Base-by-base conservation (phyloP, 2,329 filamentous ascomycete genomes). In the Botryotinia narcissicola region DNA sequence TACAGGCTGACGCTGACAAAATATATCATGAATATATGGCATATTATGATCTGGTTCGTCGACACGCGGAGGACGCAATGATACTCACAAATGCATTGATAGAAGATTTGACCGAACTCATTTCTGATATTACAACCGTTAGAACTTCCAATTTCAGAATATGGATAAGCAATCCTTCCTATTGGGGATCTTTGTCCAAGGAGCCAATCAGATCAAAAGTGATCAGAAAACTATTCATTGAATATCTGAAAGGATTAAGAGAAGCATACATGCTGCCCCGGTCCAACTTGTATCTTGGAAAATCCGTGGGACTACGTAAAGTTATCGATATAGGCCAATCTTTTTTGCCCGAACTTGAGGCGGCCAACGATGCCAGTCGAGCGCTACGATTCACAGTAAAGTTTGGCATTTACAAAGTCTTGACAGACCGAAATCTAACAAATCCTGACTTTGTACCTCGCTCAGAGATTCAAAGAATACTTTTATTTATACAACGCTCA, bases 261-360 rank as follows among this genome's bases (percentile, higher is more conserved):
- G 42, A 32, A 46, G 62, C 29, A 64, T 64, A 32, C 6, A 35
- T 14, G 10, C 10, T 46, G 6, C 40, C 9, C 10, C 8, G 7
- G 5, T 8, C 20, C 6, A 1, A 22, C 7, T 4, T 16, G 0
- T 3, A 14, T 14, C n/a, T 14, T 7, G n/a, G 22, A 20, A 46
- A 46, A 25, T 32, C 29, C 3, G 4, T 46, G 29, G 62, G 62
- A 1, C 8, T 64, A 16, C n/a, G 3, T 8, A 10, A 22, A 64
- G 18, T 46, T 16, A 20, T 64, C n/a, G 29, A 6, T 4, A 32
- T 1, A 32, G 29, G 62, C 18, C 5, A 4, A 46, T 12, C 2
- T 6, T 4, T 63, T 4, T n/a, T 40, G 25, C 61, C 37, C 7
- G n/a, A 32, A 22, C 20, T 46, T 20, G n/a, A 46, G 32, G 40